Conservation (phyloP, 139 green algal genomes). For the Edaphochlamys debaryana region DNA sequence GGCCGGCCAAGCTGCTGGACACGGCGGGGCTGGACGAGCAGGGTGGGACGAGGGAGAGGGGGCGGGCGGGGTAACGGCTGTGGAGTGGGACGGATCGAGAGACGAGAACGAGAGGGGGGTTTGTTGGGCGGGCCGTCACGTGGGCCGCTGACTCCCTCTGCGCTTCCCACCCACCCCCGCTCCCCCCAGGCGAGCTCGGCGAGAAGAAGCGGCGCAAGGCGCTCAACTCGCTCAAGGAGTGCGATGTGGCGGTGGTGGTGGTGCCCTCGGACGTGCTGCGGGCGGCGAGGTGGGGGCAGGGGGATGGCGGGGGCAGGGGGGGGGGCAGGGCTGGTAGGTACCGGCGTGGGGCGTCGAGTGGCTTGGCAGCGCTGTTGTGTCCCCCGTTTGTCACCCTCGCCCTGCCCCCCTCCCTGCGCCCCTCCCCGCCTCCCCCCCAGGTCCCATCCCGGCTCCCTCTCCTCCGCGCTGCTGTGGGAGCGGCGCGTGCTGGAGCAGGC, state of each 20-base stretch:
- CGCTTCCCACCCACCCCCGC: too few relatives aligned
- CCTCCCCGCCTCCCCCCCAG: neutral
- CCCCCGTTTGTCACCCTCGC: too few relatives aligned
- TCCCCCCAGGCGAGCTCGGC: constrained; percentile 46
- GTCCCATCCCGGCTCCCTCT: constrained; percentile 1
- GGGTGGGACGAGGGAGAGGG: constrained; percentile 57
- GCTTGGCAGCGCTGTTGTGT: too few relatives aligned
- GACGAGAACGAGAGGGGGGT: too few relatives aligned
- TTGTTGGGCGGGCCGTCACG: too few relatives aligned
- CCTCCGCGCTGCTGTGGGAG: neutral
- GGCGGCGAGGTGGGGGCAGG: neutral
- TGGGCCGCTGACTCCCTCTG: too few relatives aligned
- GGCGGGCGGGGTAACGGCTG: constrained; percentile 58
- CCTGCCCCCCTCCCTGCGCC: neutral
- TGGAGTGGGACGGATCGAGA: too few relatives aligned
- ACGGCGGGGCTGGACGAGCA: constrained; percentile 64
- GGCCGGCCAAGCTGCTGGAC: constrained; percentile 75
- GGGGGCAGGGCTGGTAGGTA: too few relatives aligned
- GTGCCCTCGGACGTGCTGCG: neutral
- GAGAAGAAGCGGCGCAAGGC: constrained; percentile 73
- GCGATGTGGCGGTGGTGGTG: constrained; percentile 35
- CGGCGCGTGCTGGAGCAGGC: neutral
- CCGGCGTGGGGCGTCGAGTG: too few relatives aligned
- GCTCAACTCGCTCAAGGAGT: constrained; percentile 67
- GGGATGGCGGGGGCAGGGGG: too few relatives aligned